These are phyloP conservation scores for Stachybotrys chartarum DNA, from an alignment of 2,329 filamentous ascomycete genomes.

Conservation along the genomic window DNA sequence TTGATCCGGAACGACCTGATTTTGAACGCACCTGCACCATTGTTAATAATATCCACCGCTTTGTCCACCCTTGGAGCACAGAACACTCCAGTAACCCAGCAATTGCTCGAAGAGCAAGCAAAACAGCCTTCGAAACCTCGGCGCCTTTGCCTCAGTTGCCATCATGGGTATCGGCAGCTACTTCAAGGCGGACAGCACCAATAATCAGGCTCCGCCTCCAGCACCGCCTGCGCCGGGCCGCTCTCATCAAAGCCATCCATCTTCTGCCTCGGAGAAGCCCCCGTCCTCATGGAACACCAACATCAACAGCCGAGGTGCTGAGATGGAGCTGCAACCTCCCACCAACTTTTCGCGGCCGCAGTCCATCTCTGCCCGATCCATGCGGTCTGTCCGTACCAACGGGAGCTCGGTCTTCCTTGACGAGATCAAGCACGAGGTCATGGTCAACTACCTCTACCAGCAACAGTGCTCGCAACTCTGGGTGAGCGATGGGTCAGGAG, in stretches of 20 bases:
- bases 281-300: slow-evolving; percentile 10
- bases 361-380: slow-evolving; percentile 43
- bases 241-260: slow-evolving; percentile 15
- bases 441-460: slow-evolving; percentile 78
- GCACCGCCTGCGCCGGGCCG: slow-evolving; percentile 8
- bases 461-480: slow-evolving; percentile 69
- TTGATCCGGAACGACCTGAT: not conserved
- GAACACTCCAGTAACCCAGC: not conserved
- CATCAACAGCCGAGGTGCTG: slow-evolving; percentile 21
- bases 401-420: slow-evolving; percentile 53
- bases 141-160: not conserved
- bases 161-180: slow-evolving; percentile 56
- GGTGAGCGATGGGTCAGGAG: slow-evolving; percentile 62
- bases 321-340: slow-evolving; percentile 42
- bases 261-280: slow-evolving; percentile 28
- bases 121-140: not conserved
- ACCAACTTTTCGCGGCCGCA: slow-evolving; percentile 41
- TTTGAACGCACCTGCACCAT: not conserved
- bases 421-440: slow-evolving; percentile 73
- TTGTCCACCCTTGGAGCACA: not conserved
- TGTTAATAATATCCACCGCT: not conserved
- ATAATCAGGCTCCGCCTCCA: slow-evolving; percentile 8
- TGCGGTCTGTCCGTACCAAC: slow-evolving; percentile 24
- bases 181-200: slow-evolving; percentile 42
- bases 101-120: not conserved